Conservation (phyloP, 306 rosid species). For the Sicyos baderoa region DNA sequence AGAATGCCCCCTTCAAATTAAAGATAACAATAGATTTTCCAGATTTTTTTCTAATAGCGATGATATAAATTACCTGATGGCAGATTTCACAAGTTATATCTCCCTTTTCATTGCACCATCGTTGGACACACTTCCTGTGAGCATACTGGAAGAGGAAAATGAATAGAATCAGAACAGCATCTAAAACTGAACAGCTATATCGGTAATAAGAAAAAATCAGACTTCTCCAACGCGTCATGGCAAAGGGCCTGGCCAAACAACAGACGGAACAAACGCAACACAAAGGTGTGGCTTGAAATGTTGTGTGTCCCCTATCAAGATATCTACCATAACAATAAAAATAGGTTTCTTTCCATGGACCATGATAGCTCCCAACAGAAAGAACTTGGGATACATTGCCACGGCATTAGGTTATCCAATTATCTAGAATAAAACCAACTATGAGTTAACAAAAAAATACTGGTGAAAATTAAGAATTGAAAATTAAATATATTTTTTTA, state of each 20-base stretch:
- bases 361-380: not conserved
- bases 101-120: slow-evolving; percentile 98
- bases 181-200: not conserved
- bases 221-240: too few species aligned
- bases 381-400: not conserved
- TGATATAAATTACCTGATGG: slow-evolving; percentile 58
- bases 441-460: not conserved
- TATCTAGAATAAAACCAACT: not conserved
- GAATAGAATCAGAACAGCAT: not conserved
- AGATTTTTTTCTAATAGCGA: not conserved
- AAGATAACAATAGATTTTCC: not conserved
- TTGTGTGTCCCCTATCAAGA: not conserved
- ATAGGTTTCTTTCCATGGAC: not conserved
- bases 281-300: slow-evolving; percentile 1
- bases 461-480: not conserved
- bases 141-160: slow-evolving; percentile 56
- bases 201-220: too few species aligned
- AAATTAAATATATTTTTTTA: not conserved
- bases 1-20: not conserved
- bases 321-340: not conserved
- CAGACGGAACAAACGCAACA: not conserved
- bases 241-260: too few species aligned
- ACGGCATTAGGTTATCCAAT: not conserved
- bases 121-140: slow-evolving; percentile 95
- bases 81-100: slow-evolving; percentile 91